Evolutionary conservation across 2,329 filamentous ascomycete genomes (phyloP), one percentile per base, ranked within the genome.

Genomic region (Fusarium clavum): DNA sequence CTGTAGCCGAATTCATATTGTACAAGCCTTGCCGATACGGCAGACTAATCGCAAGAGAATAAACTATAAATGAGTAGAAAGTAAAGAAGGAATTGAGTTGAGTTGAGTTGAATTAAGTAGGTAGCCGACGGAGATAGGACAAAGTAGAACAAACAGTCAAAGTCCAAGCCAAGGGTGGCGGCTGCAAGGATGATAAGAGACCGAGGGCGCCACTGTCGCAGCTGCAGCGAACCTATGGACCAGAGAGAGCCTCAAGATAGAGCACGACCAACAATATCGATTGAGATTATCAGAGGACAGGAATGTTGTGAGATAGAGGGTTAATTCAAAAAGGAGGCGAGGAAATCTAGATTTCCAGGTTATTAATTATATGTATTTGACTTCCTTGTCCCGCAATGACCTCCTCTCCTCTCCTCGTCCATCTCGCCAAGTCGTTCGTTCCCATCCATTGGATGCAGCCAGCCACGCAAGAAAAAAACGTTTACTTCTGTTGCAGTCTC

Each of bases 1-100:
- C 71, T 53, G 82, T 83, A 53, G 81, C 79, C 67, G 82, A 81
- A 63, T 81, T 82, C 83, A 83, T 83, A 55, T 52, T 75, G 51
- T 57, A 48, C 57, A 44, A 69, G 49, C 34, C 51, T 64, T 66
- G 71, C 63, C 69, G 45, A 32, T 27, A 56, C 32, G 61, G 63
- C 61, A 69, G 68, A 69, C 64, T 49, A 43, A 55, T 67, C 16
- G 55, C 29, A 43, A 47, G 29, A 18, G 57, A 38, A 18, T 34
- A 24, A 44, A 52, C 34, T 41, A 52, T 52, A 41, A n/a, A 41
- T 11, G 32, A 41, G 32, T 10, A 8, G 30, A 55, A 16, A 14
- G 30, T 44, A 44, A 53, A 27, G 53, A 11, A 62, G 34, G 46
- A 38, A 59, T 32, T 41, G 56, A 55, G 43, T 57, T 48, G 49